Percentiles rank a stretch among this genome's conserved stretches.
These are phyloP conservation scores for Candida succiphila DNA, from an alignment of 805 yeast genomes.

Conservation along the genomic window DNA sequence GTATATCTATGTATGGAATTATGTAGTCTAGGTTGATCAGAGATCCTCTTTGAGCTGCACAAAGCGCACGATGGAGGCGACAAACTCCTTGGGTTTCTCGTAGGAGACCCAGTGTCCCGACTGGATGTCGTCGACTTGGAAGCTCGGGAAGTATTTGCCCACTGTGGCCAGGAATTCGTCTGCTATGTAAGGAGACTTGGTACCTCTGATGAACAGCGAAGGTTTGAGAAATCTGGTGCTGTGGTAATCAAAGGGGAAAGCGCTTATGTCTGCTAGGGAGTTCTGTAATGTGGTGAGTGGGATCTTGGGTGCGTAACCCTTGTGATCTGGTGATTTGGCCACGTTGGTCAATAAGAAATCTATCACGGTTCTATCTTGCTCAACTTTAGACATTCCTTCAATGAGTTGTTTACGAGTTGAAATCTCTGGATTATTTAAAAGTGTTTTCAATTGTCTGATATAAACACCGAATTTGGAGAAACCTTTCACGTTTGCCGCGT, in stretches of 20 bases:
- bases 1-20: too few species aligned
- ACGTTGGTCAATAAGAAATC: constrained; percentile 74
- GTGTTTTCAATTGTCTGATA: constrained; percentile 48
- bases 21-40: too few species aligned
- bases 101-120: constrained; percentile 92
- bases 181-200: constrained; percentile 64
- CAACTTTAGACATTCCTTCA: constrained; percentile 49
- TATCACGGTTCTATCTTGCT: constrained; percentile 47
- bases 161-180: constrained; percentile 72
- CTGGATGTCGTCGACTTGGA: constrained; percentile 63
- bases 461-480: constrained; percentile 51
- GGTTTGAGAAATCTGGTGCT: constrained; percentile 58
- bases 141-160: constrained; percentile 70
- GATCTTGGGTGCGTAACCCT: constrained; percentile 37
- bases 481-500: constrained; percentile 32
- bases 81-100: constrained; percentile 75
- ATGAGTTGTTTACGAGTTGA: constrained; percentile 59
- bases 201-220: constrained; percentile 70
- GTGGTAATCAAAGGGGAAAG: constrained; percentile 63
- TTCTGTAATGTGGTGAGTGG: constrained; percentile 66
- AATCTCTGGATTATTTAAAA: constrained; percentile 36
- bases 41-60: constrained; percentile 31
- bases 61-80: constrained; percentile 52
- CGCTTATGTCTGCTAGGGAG: constrained; percentile 56
- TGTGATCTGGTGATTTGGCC: constrained; percentile 30